A percentile compares a stretch with the other conserved stretches of the same genome.
Evolutionary conservation across 768 basidiomycete genomes (phyloP).

Genomic region (Fomitopsis serialis): DNA sequence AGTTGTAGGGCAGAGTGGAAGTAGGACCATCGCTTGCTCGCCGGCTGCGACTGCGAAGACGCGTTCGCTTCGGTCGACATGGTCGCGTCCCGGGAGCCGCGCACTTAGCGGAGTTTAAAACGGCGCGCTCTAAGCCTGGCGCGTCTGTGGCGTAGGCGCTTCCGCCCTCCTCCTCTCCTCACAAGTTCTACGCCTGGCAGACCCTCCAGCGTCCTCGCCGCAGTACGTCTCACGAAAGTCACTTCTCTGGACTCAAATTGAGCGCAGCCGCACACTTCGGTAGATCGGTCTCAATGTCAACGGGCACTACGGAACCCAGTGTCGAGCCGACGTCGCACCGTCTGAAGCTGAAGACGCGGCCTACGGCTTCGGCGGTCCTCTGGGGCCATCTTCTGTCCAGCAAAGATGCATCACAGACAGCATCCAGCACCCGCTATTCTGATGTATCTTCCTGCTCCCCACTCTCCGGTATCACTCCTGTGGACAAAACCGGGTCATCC

Average conservation of each 20-base stretch:
- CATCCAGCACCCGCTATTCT: not conserved
- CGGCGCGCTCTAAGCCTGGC: not conserved
- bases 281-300: too few relatives aligned
- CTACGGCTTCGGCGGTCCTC: constrained; percentile 4
- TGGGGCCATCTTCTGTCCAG: constrained; percentile 15
- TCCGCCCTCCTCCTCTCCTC: not conserved
- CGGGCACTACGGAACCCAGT: too few relatives aligned
- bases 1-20: constrained; percentile 48
- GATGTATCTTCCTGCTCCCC: constrained; percentile 14
- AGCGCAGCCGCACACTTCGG: too few relatives aligned
- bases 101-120: constrained; percentile 14
- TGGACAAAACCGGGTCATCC: constrained; percentile 64
- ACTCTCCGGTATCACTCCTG: constrained; percentile 33
- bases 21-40: constrained; percentile 44
- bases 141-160: constrained; percentile 1
- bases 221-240: too few relatives aligned
- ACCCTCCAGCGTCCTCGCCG: too few relatives aligned
- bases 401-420: constrained; percentile 2
- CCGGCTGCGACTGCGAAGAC: constrained; percentile 13
- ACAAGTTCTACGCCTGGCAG: too few relatives aligned
- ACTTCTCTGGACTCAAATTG: too few relatives aligned
- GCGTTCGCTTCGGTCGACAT: constrained; percentile 21
- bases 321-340: not conserved
- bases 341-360: not conserved
- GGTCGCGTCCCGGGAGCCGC: constrained; percentile 6